Conservation (phyloP, 139 green algal genomes). For the Gonium pectorale region DNA sequence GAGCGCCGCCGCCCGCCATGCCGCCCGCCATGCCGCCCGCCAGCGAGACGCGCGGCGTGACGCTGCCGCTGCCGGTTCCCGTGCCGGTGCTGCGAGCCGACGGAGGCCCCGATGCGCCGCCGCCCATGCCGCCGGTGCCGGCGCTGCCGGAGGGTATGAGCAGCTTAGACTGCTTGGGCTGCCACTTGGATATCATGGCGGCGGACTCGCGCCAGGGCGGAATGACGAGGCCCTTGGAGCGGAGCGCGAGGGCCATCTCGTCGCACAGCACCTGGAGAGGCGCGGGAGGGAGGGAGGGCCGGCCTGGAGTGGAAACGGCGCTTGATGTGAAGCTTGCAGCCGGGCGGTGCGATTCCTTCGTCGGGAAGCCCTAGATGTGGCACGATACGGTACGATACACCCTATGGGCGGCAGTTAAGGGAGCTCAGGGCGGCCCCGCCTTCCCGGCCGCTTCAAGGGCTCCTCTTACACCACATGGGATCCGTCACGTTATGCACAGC, state of each 20-base stretch:
- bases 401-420: no score
- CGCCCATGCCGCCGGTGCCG: neutral
- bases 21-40: constrained; percentile 13
- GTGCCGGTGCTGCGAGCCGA: neutral
- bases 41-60: constrained; percentile 23
- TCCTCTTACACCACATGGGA: no score
- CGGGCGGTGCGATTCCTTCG: no score
- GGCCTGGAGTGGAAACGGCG: no score
- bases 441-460: no score
- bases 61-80: neutral
- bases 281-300: neutral
- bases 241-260: constrained; percentile 67
- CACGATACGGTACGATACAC: no score
- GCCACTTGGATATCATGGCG: constrained; percentile 74
- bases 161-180: constrained; percentile 34
- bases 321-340: no score
- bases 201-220: constrained; percentile 70
- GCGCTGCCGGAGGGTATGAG: neutral
- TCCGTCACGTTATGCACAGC: no score
- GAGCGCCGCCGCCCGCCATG: neutral
- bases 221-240: constrained; percentile 56
- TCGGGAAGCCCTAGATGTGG: no score
- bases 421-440: no score
- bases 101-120: neutral
- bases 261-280: constrained; percentile 60